Evolutionary conservation across 140 eudicot genomes (phyloP).

Genomic region (Ambrosia hybrid): DNA sequence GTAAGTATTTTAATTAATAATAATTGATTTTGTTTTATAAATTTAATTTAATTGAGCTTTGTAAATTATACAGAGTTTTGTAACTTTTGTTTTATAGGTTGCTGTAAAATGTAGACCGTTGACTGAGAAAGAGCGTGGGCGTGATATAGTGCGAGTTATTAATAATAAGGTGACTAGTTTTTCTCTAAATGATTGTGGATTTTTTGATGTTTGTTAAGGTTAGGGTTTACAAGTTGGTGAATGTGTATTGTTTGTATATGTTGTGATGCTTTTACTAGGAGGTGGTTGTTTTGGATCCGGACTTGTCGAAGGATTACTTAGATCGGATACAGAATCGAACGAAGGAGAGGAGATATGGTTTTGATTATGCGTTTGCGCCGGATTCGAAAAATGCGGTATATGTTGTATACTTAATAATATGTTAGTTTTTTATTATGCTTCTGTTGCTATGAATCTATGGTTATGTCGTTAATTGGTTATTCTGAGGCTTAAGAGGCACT

Average conservation of each 20-base stretch:
- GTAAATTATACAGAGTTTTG: slow-evolving; percentile 7
- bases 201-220: background rate
- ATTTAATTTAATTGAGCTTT: too few relatives aligned
- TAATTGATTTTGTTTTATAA: too few relatives aligned
- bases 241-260: slow-evolving; percentile 1
- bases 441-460: background rate
- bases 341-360: slow-evolving; percentile 74
- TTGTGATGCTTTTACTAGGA: slow-evolving; percentile 47
- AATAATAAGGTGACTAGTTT: slow-evolving; percentile 53
- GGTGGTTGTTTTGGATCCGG: slow-evolving; percentile 86
- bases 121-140: slow-evolving; percentile 62
- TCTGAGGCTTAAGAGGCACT: background rate
- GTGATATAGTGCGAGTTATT: slow-evolving; percentile 70
- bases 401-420: background rate
- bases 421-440: slow-evolving; percentile 13
- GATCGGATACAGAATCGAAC: slow-evolving; percentile 82
- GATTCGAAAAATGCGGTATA: slow-evolving; percentile 61
- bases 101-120: slow-evolving; percentile 91
- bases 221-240: background rate
- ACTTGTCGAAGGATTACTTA: slow-evolving; percentile 81
- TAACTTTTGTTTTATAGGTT: slow-evolving; percentile 44
- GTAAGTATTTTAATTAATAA: slow-evolving; percentile 37
- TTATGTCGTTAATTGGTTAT: background rate
- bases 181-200: background rate
- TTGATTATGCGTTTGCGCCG: slow-evolving; percentile 81